These are phyloP conservation scores for Septoria linicola DNA, from an alignment of 2,329 filamentous ascomycete species.

Conservation along the genomic window DNA sequence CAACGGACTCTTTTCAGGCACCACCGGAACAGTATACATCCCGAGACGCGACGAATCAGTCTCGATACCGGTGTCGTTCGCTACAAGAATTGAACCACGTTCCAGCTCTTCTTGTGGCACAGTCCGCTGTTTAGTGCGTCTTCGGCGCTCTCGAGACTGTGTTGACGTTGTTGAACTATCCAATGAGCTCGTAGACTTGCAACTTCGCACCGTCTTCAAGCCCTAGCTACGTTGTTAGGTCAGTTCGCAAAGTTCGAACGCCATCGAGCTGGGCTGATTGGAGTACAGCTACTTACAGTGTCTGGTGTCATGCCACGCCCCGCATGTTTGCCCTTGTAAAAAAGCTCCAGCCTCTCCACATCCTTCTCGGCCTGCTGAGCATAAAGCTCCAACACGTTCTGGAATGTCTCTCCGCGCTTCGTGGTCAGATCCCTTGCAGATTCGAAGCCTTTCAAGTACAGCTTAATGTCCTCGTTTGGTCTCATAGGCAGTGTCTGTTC, in stretches of 20 bases:
- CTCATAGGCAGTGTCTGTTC: slow-evolving; percentile 10
- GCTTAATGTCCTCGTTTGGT: slow-evolving; percentile 19
- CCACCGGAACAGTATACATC: background rate
- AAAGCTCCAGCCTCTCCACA: slow-evolving; percentile 12
- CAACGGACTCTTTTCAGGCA: slow-evolving; percentile 1
- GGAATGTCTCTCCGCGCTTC: slow-evolving; percentile 17
- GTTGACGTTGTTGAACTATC: slow-evolving; percentile 7
- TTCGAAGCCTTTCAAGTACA: slow-evolving; percentile 18
- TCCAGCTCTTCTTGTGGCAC: background rate
- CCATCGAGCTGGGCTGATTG: background rate
- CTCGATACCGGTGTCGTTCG: background rate
- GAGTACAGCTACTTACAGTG: slow-evolving; percentile 5
- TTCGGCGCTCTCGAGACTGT: slow-evolving; percentile 6
- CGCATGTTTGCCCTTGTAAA: slow-evolving; percentile 18
- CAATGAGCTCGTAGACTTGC: slow-evolving; percentile 19
- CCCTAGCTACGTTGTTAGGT: slow-evolving; percentile 15
- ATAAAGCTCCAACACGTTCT: slow-evolving; percentile 13
- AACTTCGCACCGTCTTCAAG: slow-evolving; percentile 18
- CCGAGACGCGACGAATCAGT: background rate
- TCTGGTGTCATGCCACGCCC: slow-evolving; percentile 16
- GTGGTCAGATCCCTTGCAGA: slow-evolving; percentile 15
- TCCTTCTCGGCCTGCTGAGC: slow-evolving; percentile 18
- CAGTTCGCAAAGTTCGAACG: slow-evolving; percentile 4
- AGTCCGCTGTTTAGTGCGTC: background rate
- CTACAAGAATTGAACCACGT: slow-evolving; percentile 8